A percentile compares a stretch with the other conserved stretches of the same genome.
Evolutionary conservation across 2,329 filamentous ascomycete species (phyloP).

Genomic region (Hymenoscyphus infarciens): DNA sequence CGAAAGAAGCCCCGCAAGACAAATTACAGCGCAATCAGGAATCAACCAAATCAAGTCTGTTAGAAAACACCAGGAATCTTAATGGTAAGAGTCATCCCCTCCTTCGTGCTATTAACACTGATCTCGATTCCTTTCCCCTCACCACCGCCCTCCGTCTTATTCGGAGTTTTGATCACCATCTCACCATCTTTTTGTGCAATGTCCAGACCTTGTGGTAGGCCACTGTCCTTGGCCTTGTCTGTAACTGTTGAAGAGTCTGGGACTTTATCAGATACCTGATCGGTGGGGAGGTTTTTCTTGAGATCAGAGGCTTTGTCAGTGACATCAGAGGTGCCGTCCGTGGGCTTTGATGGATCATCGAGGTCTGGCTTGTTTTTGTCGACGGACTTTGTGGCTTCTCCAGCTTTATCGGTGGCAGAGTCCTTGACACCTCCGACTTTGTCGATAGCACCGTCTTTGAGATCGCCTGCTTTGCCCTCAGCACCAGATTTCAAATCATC

Average conservation of each 20-base stretch:
- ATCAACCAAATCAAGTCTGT: slow-evolving; percentile 10
- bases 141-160: not conserved
- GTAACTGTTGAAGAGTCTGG: not conserved
- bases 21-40: not conserved
- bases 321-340: not conserved
- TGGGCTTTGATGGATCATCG: not conserved
- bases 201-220: slow-evolving; percentile 3
- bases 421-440: not conserved
- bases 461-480: not conserved
- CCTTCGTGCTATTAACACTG: slow-evolving; percentile 27
- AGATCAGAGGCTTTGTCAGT: not conserved
- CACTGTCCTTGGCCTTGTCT: slow-evolving; percentile 10
- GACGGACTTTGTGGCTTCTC: not conserved
- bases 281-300: slow-evolving; percentile 2
- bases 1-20: not conserved
- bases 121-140: slow-evolving; percentile 28
- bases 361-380: not conserved
- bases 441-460: not conserved
- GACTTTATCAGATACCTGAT: not conserved
- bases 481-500: slow-evolving; percentile 4
- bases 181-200: slow-evolving; percentile 9
- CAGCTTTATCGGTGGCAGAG: not conserved
- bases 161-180: slow-evolving; percentile 11
- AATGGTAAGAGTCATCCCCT: slow-evolving; percentile 29
- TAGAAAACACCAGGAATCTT: slow-evolving; percentile 25